Evolutionary conservation across 352 stramenopile genomes (phyloP).

Genomic region (Halophytophthora polymorphica): DNA sequence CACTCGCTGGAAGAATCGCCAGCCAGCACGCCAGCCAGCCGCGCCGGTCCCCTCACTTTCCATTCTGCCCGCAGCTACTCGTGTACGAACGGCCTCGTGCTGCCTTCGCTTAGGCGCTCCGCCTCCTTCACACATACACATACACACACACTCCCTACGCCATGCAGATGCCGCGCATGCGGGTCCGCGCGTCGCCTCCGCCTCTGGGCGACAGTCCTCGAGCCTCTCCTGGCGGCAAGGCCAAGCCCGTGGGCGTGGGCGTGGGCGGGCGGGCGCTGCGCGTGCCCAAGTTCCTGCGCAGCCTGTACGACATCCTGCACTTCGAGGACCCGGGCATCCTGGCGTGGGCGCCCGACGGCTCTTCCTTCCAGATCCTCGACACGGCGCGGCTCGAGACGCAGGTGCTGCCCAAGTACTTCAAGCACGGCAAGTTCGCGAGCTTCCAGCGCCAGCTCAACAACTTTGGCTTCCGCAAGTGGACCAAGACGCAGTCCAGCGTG

Average conservation of each 20-base stretch:
- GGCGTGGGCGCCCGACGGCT: constrained; percentile 62
- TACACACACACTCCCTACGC: not conserved
- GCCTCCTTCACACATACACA: no score
- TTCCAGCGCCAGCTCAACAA: constrained; percentile 93
- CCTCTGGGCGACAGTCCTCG: constrained; percentile 17
- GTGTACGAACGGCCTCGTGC: no score
- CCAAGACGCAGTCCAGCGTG: constrained; percentile 75
- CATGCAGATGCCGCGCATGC: not conserved
- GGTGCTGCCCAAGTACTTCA: constrained; percentile 93
- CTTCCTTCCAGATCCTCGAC: constrained; percentile 70
- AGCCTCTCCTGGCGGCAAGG: no score
- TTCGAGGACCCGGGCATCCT: constrained; percentile 68
- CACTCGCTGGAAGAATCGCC: no score
- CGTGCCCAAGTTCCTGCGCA: constrained; percentile 77
- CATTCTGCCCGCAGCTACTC: no score
- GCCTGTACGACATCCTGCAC: constrained; percentile 78
- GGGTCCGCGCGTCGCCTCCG: constrained; percentile 1
- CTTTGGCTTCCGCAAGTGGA: constrained; percentile 90
- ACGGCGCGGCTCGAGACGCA: constrained; percentile 56
- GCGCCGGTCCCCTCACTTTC: no score
- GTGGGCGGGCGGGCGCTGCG: constrained; percentile 34
- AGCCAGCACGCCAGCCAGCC: no score
- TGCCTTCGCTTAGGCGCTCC: no score
- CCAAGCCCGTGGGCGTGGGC: no score
- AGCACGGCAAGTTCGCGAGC: constrained; percentile 91